Evolutionary conservation across 495 filamentous ascomycete genomes (phyloP).

Genomic region (Glarea lozoyensis): DNA sequence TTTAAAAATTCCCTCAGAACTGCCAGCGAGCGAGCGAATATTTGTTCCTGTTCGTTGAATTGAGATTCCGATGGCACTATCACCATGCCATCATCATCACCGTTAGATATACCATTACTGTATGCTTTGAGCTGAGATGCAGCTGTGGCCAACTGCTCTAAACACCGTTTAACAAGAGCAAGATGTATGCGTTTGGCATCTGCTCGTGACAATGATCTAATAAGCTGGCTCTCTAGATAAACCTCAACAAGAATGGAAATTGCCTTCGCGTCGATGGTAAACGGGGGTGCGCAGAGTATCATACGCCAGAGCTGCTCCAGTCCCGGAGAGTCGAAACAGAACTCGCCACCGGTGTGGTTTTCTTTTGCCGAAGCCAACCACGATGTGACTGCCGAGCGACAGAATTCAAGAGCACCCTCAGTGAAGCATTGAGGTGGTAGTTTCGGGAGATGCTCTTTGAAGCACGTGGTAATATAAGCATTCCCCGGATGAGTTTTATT

Average conservation of each 20-base stretch:
- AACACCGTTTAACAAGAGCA: conserved; percentile 65
- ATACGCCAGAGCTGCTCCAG: conserved; percentile 79
- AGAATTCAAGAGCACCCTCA: conserved; percentile 57
- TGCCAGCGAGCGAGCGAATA: conserved; percentile 57
- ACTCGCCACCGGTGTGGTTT: conserved; percentile 26
- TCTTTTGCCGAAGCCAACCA: conserved; percentile 13
- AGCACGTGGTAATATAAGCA: conserved; percentile 56
- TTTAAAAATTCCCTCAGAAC: conserved; percentile 38
- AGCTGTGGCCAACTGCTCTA: conserved; percentile 63
- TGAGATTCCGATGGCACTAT: conserved; percentile 31
- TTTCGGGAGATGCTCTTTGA: conserved; percentile 53
- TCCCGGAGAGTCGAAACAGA: conserved; percentile 46
- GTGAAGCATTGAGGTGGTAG: conserved; percentile 58
- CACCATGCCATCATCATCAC: conserved; percentile 42
- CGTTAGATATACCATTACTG: conserved; percentile 28
- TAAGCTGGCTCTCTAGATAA: conserved; percentile 52
- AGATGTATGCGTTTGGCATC: conserved; percentile 57
- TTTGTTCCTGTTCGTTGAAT: conserved; percentile 38
- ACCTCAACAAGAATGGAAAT: conserved; percentile 62
- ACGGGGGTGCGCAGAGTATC: conserved; percentile 59
- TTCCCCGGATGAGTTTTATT: conserved; percentile 42
- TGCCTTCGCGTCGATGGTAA: conserved; percentile 58
- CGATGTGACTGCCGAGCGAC: conserved; percentile 25
- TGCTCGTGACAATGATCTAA: conserved; percentile 32
- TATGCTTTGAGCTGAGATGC: conserved; percentile 46